These are phyloP conservation scores for Aspergillus phoenicis DNA, from an alignment of 2,329 filamentous ascomycete genomes.

Conservation along the genomic window DNA sequence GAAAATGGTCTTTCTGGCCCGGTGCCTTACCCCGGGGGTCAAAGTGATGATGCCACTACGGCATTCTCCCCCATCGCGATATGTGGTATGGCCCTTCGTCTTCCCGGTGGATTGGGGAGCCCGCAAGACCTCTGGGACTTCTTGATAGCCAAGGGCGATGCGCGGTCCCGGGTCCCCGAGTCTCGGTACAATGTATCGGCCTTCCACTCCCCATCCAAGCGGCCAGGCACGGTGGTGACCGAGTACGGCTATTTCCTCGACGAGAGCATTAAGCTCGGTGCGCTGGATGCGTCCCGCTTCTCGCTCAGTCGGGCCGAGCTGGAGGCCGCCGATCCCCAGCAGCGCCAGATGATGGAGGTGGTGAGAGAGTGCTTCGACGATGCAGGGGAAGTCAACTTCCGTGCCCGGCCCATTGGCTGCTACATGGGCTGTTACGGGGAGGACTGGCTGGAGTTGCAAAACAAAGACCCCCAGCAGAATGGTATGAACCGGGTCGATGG, in stretches of 20 bases:
- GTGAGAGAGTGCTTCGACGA: slow-evolving; percentile 30
- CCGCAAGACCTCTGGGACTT: slow-evolving; percentile 22
- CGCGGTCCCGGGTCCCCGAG: not conserved
- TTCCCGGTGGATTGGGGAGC: slow-evolving; percentile 17
- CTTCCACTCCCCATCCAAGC: not conserved
- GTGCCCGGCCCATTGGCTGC: slow-evolving; percentile 28
- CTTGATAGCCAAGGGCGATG: slow-evolving; percentile 15
- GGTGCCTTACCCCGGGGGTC: too few relatives aligned
- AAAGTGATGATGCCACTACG: not conserved
- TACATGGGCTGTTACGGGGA: slow-evolving; percentile 19
- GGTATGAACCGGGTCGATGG: slow-evolving; percentile 22
- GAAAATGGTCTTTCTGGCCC: too few relatives aligned
- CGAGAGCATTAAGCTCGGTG: slow-evolving; percentile 21
- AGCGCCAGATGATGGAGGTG: slow-evolving; percentile 32
- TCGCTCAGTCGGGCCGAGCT: slow-evolving; percentile 22
- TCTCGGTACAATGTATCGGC: slow-evolving; percentile 25
- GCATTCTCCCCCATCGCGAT: slow-evolving; percentile 15
- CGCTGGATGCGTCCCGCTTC: slow-evolving; percentile 31
- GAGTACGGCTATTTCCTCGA: slow-evolving; percentile 31
- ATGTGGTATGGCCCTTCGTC: slow-evolving; percentile 19
- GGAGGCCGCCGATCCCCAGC: slow-evolving; percentile 30
- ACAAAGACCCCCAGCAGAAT: slow-evolving; percentile 11
- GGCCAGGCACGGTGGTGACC: slow-evolving; percentile 2
- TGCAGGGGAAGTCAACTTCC: slow-evolving; percentile 27
- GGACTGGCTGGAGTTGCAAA: slow-evolving; percentile 18